Conservation (phyloP, 495 filamentous ascomycete genomes). For the Annulohypoxylon moriforme region DNA sequence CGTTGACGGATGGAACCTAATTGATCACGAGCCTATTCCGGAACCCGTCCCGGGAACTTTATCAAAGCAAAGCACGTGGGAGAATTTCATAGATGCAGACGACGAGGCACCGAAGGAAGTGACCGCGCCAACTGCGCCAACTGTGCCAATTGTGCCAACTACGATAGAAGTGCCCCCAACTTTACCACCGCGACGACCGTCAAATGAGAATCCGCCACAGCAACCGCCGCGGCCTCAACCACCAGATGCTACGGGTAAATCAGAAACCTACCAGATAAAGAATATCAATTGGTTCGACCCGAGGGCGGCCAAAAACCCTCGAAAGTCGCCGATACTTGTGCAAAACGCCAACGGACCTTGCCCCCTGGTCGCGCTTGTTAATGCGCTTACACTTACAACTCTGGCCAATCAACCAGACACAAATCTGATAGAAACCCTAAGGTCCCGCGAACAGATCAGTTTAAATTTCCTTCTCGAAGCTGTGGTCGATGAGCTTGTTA, state of each 20-base stretch:
- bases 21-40: slow-evolving; percentile 55
- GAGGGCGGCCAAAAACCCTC: slow-evolving; percentile 53
- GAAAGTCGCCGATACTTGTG: slow-evolving; percentile 79
- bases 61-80: slow-evolving; percentile 54
- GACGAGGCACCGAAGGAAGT: slow-evolving; percentile 41
- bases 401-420: slow-evolving; percentile 68
- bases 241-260: slow-evolving; percentile 46
- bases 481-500: slow-evolving; percentile 91
- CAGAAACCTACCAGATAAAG: slow-evolving; percentile 62
- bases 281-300: slow-evolving; percentile 60
- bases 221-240: slow-evolving; percentile 52
- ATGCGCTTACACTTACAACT: slow-evolving; percentile 86
- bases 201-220: slow-evolving; percentile 45
- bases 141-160: too few relatives aligned
- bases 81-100: slow-evolving; percentile 50
- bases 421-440: slow-evolving; percentile 78
- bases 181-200: slow-evolving; percentile 53
- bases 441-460: slow-evolving; percentile 86
- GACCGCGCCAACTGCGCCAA: slow-evolving; percentile 5
- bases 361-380: slow-evolving; percentile 91
- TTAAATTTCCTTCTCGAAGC: slow-evolving; percentile 86
- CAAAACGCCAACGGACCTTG: slow-evolving; percentile 96
- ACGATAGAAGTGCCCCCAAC: slow-evolving; percentile 44
- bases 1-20: slow-evolving; percentile 61
- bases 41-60: slow-evolving; percentile 38